phyloP scores from a whole-genome alignment of 2,329 filamentous ascomycete genomes.

The Alternaria arbusti region DNA sequence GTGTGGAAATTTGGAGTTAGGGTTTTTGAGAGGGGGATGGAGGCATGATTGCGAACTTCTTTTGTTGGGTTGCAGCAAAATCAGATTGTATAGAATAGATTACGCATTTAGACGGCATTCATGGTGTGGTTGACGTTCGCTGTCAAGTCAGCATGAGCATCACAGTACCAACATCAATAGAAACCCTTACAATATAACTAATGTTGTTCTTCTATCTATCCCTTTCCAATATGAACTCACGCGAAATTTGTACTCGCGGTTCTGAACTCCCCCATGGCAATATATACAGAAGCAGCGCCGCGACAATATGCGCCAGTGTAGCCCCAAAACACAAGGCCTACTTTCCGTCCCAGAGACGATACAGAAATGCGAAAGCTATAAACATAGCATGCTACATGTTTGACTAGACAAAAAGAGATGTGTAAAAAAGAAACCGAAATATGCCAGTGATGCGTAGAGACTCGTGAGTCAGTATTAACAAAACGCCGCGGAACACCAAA shows the following conservation, averaged over 20 bases:
- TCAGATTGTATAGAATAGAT: neutral
- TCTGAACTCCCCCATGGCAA: constrained; percentile 7
- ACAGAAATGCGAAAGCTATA: neutral
- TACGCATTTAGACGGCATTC: neutral
- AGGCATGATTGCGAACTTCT: neutral
- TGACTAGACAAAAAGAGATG: constrained; percentile 8
- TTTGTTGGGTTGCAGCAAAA: neutral
- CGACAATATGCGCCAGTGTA: constrained; percentile 10
- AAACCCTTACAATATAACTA: neutral
- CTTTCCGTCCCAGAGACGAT: constrained; percentile 5
- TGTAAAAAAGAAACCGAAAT: constrained; percentile 11
- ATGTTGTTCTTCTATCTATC: constrained; percentile 9
- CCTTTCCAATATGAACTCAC: constrained; percentile 8
- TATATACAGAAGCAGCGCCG: constrained; percentile 7
- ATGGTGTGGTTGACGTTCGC: neutral
- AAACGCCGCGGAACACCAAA: constrained; percentile 14
- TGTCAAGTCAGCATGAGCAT: neutral
- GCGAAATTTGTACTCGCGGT: constrained; percentile 8
- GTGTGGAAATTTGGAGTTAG: constrained; percentile 77
- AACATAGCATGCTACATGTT: constrained; percentile 8
- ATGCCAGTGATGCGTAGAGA: constrained; percentile 16
- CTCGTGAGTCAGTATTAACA: constrained; percentile 6
- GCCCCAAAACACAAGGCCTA: constrained; percentile 6
- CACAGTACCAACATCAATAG: neutral
- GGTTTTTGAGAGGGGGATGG: constrained; percentile 30